Evolutionary conservation across 2,329 filamentous ascomycete species (phyloP).

Genomic region (Penicillium sclerotigenum): DNA sequence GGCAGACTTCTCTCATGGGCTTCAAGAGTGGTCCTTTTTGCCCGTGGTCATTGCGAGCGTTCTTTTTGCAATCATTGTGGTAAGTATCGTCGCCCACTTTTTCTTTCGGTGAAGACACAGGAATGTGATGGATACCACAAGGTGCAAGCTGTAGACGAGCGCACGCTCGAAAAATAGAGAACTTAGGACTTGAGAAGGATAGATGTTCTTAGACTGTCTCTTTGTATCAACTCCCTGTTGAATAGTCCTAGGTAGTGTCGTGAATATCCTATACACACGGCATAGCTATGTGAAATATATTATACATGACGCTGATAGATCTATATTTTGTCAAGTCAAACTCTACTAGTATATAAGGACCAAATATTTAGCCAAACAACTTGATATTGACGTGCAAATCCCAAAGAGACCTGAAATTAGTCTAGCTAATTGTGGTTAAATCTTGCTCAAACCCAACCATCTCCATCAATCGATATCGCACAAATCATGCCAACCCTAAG

Average conservation of each 20-base stretch:
- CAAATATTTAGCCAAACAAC: background rate
- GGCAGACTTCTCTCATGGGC: background rate
- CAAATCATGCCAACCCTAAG: background rate
- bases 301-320: background rate
- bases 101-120: background rate
- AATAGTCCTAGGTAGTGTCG: background rate
- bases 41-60: background rate
- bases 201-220: background rate
- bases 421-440: background rate
- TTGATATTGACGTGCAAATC: conserved; percentile 4
- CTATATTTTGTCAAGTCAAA: background rate
- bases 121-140: background rate
- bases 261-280: background rate
- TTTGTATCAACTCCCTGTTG: background rate
- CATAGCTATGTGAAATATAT: background rate
- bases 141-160: too few species aligned
- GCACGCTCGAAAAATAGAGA: too few species aligned
- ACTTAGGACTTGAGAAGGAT: too few species aligned
- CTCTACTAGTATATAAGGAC: background rate
- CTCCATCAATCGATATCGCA: background rate
- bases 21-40: background rate
- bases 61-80: background rate
- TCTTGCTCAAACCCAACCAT: background rate
- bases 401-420: background rate
- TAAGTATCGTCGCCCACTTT: background rate